phyloP scores from a whole-genome alignment of 176 grass and related monocot species.

The Poa annua region DNA sequence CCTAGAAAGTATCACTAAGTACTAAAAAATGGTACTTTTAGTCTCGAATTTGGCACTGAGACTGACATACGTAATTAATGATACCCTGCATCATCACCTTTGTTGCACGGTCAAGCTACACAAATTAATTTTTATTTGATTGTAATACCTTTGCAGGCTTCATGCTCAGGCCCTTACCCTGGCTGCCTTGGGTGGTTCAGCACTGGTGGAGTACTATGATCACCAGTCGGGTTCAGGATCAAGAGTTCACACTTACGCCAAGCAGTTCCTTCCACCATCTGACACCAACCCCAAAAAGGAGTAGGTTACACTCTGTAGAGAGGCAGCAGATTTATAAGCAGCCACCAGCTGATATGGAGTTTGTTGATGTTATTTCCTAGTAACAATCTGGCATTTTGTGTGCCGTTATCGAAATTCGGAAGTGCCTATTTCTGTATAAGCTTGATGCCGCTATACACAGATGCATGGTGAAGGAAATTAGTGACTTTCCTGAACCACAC shows the following conservation, averaged over 20 bases:
- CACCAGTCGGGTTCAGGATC: conserved; percentile 69
- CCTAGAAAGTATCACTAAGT: not conserved
- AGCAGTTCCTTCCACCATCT: conserved; percentile 49
- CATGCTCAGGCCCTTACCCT: conserved; percentile 94
- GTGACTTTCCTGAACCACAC: not conserved
- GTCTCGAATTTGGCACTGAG: not conserved
- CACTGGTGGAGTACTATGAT: conserved; percentile 87
- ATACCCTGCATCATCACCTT: not conserved
- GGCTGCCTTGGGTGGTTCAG: conserved; percentile 81
- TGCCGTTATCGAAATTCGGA: not conserved
- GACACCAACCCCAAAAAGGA: conserved; percentile 52
- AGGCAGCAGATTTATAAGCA: not conserved
- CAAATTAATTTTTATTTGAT: not conserved
- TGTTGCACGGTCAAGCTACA: not conserved
- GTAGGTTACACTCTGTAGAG: not conserved
- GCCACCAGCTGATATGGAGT: not conserved
- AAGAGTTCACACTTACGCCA: conserved; percentile 69
- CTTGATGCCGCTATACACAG: not conserved
- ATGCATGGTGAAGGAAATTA: not conserved
- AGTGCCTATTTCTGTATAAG: conserved; percentile 9
- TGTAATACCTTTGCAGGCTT: conserved; percentile 49
- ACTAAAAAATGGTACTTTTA: not conserved
- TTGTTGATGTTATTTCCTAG: not conserved
- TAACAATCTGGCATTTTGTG: not conserved
- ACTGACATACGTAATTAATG: not conserved